Conservation (phyloP, 225 moss, liverwort and hornwort species). For the Antitrichia curtipendula region DNA sequence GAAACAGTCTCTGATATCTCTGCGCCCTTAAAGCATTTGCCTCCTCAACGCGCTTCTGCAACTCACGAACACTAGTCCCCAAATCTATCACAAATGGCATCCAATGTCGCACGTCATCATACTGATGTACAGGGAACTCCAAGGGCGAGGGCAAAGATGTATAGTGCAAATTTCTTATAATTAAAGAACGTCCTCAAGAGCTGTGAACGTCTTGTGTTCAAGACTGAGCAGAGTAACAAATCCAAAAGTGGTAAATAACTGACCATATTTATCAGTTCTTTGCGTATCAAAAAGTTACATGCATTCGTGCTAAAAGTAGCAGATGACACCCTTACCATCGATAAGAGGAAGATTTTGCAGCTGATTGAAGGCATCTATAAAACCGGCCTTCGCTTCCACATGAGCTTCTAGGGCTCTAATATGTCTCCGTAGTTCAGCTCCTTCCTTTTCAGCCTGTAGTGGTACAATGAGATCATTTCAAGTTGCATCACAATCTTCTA, state of each 20-base stretch:
- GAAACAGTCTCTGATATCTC: constrained; percentile 8
- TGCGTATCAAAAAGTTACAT: neutral
- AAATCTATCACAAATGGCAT: constrained; percentile 18
- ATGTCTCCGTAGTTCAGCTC: constrained; percentile 20
- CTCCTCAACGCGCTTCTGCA: constrained; percentile 26
- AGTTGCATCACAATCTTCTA: neutral
- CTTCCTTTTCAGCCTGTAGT: constrained; percentile 35
- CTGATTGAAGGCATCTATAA: constrained; percentile 40
- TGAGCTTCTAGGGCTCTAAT: constrained; percentile 26
- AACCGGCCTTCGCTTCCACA: constrained; percentile 30
- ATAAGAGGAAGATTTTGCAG: constrained; percentile 36
- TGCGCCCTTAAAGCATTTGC: constrained; percentile 27
- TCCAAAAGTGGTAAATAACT: neutral
- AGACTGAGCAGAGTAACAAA: neutral
- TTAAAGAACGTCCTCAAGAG: neutral
- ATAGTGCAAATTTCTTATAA: neutral
- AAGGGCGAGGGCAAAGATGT: neutral
- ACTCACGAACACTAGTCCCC: constrained; percentile 23
- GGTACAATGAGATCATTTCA: neutral
- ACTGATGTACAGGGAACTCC: neutral
- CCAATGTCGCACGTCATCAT: neutral
- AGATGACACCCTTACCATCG: constrained; percentile 16
- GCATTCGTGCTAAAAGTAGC: neutral
- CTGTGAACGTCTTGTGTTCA: neutral
- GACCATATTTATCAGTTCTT: neutral